Conservation (phyloP, 116 monocot genomes). For the Cymodocea nodosa region DNA sequence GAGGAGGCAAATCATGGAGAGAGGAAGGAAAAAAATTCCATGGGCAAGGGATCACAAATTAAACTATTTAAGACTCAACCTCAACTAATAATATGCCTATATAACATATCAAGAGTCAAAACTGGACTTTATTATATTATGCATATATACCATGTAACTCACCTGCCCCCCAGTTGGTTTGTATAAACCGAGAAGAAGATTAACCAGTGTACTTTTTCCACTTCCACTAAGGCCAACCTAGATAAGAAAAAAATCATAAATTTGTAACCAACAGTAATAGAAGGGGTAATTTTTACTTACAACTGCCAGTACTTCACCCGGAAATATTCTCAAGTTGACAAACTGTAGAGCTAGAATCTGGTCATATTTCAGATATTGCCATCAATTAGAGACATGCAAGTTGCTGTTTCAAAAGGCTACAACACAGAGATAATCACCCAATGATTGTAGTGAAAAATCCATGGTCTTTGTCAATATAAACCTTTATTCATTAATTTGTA, state of each 20-base stretch:
- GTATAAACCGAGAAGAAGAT: conserved; percentile 81
- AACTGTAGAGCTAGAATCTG: conserved; percentile 52
- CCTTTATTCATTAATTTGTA: too few relatives aligned
- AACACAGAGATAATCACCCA: neutral
- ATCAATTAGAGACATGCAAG: neutral
- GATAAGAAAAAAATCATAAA: conserved; percentile 1
- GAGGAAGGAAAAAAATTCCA: too few relatives aligned
- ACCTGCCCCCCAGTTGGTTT: conserved; percentile 85
- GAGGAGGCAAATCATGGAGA: too few relatives aligned
- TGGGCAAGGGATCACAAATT: too few relatives aligned
- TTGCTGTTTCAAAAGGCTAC: neutral
- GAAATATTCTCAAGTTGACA: conserved; percentile 39
- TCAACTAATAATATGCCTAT: too few relatives aligned
- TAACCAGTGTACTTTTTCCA: conserved; percentile 88
- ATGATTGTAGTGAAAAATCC: too few relatives aligned
- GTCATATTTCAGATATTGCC: neutral
- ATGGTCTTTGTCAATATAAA: too few relatives aligned
- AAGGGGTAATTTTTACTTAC: conserved; percentile 32
- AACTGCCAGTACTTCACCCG: conserved; percentile 85
- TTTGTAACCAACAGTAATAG: neutral
- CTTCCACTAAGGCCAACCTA: conserved; percentile 98
- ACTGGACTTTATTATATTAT: neutral
- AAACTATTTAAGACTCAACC: too few relatives aligned
- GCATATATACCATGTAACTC: conserved; percentile 9
- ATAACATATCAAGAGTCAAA: too few relatives aligned